phyloP scores from a whole-genome alignment of 371 early-diverging fungal species.

The Zychaea mexicana region DNA sequence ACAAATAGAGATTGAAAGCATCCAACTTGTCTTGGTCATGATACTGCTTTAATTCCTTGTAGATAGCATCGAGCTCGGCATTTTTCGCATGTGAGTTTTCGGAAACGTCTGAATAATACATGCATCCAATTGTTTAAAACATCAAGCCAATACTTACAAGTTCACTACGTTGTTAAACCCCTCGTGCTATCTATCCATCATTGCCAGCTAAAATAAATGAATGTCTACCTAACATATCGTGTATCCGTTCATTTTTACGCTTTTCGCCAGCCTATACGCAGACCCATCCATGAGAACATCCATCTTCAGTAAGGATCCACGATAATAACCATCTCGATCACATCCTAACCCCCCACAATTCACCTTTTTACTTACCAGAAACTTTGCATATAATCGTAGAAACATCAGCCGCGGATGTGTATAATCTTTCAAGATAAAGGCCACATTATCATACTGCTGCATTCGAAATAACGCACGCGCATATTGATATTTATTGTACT shows the following conservation, averaged over 20 bases:
- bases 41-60: slow-evolving; percentile 46
- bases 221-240: slow-evolving; percentile 54
- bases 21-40: slow-evolving; percentile 51
- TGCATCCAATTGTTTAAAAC: too few relatives aligned
- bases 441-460: slow-evolving; percentile 71
- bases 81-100: slow-evolving; percentile 53
- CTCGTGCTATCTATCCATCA: too few relatives aligned
- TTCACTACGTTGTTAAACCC: too few relatives aligned
- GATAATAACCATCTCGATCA: background rate
- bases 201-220: too few relatives aligned
- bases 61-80: slow-evolving; percentile 50
- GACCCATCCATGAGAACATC: background rate
- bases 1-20: slow-evolving; percentile 72
- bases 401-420: slow-evolving; percentile 57
- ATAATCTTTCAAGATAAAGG: slow-evolving; percentile 50
- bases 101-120: slow-evolving; percentile 38
- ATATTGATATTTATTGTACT: slow-evolving; percentile 60
- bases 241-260: slow-evolving; percentile 58
- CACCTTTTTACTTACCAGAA: slow-evolving; percentile 42
- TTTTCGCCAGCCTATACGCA: slow-evolving; percentile 69
- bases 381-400: slow-evolving; percentile 70
- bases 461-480: slow-evolving; percentile 76
- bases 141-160: too few relatives aligned
- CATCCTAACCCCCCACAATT: too few relatives aligned
- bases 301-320: background rate